Evolutionary conservation across 192 early-diverging fungal species (phyloP), one percentile per base, ranked within the genome.

Genomic region (Coemansia sp.): DNA sequence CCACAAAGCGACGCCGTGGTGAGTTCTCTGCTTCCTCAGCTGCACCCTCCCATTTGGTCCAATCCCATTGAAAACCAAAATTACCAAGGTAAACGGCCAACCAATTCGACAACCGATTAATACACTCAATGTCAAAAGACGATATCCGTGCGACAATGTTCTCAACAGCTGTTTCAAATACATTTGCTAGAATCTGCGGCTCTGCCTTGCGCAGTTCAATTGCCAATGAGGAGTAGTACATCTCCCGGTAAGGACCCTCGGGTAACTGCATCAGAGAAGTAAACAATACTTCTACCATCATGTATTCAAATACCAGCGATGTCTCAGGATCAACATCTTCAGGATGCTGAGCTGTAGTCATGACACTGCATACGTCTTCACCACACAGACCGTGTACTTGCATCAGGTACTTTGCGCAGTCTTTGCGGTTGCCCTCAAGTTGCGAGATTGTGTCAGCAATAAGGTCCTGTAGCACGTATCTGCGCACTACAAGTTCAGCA

Each of bases 61-160:
- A 97, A 66, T 91, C 87, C 94, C 94, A 97, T 25, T 86, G 82
- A 77, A 89, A 95, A 11, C 84, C 88, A 86, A 96, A 95, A 79
- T 97, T 97, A 73, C 93, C 95, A 54, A 98, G 76, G 76, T 96
- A 95, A 59, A 92, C 87, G 0, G 91, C 86, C 80, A 98, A 92
- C 92, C 93, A 96, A 66, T 90, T 90, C 61, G 87, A 86, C 51
- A 97, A 84, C 25, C 95, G 83, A 70, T 89, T 83, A 29, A 95
- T 84, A 70, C 88, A 90, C 75, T 95, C 95, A 31, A 91, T 87
- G 73, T 98, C 96, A 6, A 81, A 46, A 5, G 32, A 30, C 61
- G 32, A 20, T 14, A 71, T 58, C 14, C 75, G 68, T 24, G 59
- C 67, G 10, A 73, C 57, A 25, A 78, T 32, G 72, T 67, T 67